phyloP scores from a whole-genome alignment of 257 asterid species.

The Dorcoceras hygrometricum region DNA sequence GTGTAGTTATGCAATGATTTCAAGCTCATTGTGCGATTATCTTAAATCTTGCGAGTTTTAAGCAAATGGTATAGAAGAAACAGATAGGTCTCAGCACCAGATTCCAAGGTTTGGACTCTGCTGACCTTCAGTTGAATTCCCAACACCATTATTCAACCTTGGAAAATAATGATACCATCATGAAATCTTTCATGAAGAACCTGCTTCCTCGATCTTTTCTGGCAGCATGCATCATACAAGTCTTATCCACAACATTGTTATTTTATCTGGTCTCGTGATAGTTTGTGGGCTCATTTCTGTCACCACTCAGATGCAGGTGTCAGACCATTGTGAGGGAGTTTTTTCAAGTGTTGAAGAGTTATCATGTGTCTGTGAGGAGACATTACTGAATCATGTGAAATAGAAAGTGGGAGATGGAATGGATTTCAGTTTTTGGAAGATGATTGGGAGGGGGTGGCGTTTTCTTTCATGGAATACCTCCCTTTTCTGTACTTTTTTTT shows the following conservation, averaged over 20 bases:
- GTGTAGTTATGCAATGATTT: not conserved
- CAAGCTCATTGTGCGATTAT: too few relatives aligned
- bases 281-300: not conserved
- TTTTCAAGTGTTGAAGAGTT: too few relatives aligned
- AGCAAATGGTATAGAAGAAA: not conserved
- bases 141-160: not conserved
- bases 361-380: too few relatives aligned
- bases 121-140: too few relatives aligned
- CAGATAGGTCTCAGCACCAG: not conserved
- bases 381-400: too few relatives aligned
- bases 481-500: too few relatives aligned
- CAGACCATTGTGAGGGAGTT: too few relatives aligned
- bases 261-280: not conserved
- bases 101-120: not conserved
- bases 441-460: too few relatives aligned
- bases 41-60: not conserved
- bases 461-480: too few relatives aligned
- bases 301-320: too few relatives aligned
- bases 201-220: not conserved
- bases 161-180: not conserved
- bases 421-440: too few relatives aligned
- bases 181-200: not conserved
- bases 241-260: not conserved
- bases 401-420: too few relatives aligned
- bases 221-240: not conserved